Percentiles rank a stretch among this genome's conserved stretches.
These are phyloP conservation scores for Tetrapisispora iriomotensis DNA, from an alignment of 805 yeast genomes.

Conservation along the genomic window DNA sequence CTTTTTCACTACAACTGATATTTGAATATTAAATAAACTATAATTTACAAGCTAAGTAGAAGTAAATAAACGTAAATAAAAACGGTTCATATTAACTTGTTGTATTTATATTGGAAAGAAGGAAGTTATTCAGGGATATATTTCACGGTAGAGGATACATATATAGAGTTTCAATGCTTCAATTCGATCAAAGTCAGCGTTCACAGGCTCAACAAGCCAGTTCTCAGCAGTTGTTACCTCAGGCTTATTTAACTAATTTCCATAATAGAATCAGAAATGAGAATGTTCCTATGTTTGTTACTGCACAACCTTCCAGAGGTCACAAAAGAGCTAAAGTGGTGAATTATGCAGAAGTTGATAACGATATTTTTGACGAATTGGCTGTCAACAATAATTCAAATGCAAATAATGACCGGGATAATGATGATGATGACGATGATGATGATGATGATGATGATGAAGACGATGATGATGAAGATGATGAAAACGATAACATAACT, in stretches of 20 bases:
- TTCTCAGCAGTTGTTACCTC: slow-evolving; percentile 39
- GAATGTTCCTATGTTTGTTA: slow-evolving; percentile 60
- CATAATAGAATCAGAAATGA: slow-evolving; percentile 63
- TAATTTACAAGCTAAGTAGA: too few species aligned
- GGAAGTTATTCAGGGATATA: too few species aligned
- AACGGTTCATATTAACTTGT: too few species aligned
- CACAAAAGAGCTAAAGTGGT: slow-evolving; percentile 67
- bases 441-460: not conserved
- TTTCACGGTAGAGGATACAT: not conserved
- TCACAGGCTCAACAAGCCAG: slow-evolving; percentile 5
- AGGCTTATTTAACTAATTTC: slow-evolving; percentile 71
- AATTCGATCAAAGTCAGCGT: not conserved
- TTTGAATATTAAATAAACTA: too few species aligned
- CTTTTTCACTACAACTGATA: too few species aligned
- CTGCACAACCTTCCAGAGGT: slow-evolving; percentile 67
- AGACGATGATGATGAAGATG: not conserved
- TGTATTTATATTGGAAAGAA: too few species aligned
- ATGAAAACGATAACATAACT: not conserved
- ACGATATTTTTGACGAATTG: slow-evolving; percentile 44
- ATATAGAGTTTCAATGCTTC: not conserved
- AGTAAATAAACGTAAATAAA: too few species aligned
- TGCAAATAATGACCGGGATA: slow-evolving; percentile 23
- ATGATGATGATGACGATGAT: slow-evolving; percentile 11
- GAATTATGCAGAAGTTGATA: slow-evolving; percentile 78
- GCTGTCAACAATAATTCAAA: slow-evolving; percentile 23